Evolutionary conservation across 805 yeast genomes (phyloP).

Genomic region (Diddensiella transvaalensis): DNA sequence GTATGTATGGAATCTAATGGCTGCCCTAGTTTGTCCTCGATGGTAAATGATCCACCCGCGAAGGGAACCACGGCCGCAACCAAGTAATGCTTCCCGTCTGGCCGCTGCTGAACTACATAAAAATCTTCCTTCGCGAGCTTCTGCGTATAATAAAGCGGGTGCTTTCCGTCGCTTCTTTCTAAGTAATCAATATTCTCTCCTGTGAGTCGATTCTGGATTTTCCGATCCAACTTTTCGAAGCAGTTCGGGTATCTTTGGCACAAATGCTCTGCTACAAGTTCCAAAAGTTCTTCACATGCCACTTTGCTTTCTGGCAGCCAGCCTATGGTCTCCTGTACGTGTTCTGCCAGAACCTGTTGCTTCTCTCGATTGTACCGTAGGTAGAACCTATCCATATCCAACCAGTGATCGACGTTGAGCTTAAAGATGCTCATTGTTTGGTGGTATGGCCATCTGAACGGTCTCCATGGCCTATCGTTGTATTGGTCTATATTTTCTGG

Average conservation of each 20-base stretch:
- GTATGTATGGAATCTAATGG: constrained; percentile 61
- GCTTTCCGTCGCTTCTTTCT: constrained; percentile 55
- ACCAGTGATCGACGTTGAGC: constrained; percentile 71
- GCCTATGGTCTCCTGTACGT: constrained; percentile 60
- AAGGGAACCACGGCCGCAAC: constrained; percentile 75
- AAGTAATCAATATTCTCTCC: constrained; percentile 60
- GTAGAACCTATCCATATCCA: constrained; percentile 76
- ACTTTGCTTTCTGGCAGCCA: constrained; percentile 66
- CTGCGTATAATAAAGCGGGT: constrained; percentile 59
- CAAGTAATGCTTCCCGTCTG: constrained; percentile 56
- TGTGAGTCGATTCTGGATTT: constrained; percentile 59
- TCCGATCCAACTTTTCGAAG: constrained; percentile 39
- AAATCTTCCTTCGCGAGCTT: constrained; percentile 76
- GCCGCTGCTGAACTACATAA: constrained; percentile 56
- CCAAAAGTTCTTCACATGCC: constrained; percentile 56
- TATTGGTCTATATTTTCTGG: constrained; percentile 63
- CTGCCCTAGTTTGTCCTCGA: constrained; percentile 55
- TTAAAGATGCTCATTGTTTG: constrained; percentile 74
- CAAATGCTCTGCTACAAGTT: constrained; percentile 58
- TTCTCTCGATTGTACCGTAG: constrained; percentile 64
- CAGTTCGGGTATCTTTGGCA: constrained; percentile 61
- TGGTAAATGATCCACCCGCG: constrained; percentile 74
- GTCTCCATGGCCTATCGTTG: constrained; percentile 79
- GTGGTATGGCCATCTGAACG: constrained; percentile 76
- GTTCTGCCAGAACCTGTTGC: constrained; percentile 51